Conservation (phyloP, 2,329 filamentous ascomycete genomes). For the Neurospora sp. region DNA sequence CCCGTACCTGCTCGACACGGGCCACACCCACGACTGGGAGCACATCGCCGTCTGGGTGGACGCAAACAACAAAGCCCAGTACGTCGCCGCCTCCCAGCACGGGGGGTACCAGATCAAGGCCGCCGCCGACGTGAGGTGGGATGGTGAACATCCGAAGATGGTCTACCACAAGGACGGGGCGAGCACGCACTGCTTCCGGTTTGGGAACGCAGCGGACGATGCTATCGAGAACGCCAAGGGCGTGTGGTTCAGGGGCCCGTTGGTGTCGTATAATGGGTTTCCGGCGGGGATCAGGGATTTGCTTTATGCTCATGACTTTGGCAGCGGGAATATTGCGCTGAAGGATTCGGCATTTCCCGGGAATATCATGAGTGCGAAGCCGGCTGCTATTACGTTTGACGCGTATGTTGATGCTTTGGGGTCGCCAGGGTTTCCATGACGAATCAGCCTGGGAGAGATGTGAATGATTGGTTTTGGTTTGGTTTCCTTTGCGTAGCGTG, state of each 20-base stretch:
- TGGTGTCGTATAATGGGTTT: constrained; percentile 25
- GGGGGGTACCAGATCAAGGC: constrained; percentile 20
- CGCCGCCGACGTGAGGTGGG: constrained; percentile 19
- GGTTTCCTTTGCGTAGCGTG: not conserved
- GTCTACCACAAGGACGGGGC: constrained; percentile 29
- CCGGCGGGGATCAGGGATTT: constrained; percentile 15
- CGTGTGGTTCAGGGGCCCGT: constrained; percentile 23
- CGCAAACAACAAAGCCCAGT: constrained; percentile 15
- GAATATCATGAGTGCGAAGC: constrained; percentile 13
- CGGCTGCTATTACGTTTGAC: constrained; percentile 14
- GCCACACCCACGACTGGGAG: constrained; percentile 33
- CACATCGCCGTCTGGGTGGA: constrained; percentile 25
- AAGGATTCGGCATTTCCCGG: constrained; percentile 15
- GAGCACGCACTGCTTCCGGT: constrained; percentile 27
- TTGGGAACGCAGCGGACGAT: constrained; percentile 17
- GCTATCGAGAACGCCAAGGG: constrained; percentile 25
- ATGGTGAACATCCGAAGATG: constrained; percentile 25
- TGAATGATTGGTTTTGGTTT: not conserved
- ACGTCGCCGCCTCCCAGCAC: constrained; percentile 24
- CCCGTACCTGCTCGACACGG: constrained; percentile 19
- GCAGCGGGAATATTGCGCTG: constrained; percentile 15
- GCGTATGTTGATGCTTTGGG: constrained; percentile 13
- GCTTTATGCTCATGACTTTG: constrained; percentile 19
- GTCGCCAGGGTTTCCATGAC: constrained; percentile 11
- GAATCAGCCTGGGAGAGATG: not conserved